A percentile compares a stretch with the other conserved stretches of the same genome.
phyloP scores from a whole-genome alignment of 495 filamentous ascomycete genomes.

The Penicillium paradoxum region DNA sequence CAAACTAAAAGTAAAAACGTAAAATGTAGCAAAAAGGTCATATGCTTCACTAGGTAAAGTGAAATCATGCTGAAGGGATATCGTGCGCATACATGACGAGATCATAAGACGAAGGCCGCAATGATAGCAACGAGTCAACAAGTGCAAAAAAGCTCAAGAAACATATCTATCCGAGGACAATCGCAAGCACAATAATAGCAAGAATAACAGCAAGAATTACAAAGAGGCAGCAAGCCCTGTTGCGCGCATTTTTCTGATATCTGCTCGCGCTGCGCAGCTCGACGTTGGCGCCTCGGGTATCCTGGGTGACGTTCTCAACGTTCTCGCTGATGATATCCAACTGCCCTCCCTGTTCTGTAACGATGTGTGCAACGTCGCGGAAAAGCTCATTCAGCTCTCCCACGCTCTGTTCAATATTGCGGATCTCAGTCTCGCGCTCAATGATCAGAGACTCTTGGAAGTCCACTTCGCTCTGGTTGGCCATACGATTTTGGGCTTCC shows the following conservation, averaged over 20 bases:
- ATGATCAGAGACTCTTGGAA: slow-evolving; percentile 95
- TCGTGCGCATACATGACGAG: slow-evolving; percentile 23
- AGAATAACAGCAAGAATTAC: slow-evolving; percentile 87
- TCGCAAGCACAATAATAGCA: slow-evolving; percentile 81
- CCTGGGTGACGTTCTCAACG: slow-evolving; percentile 70
- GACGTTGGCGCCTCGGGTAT: slow-evolving; percentile 76
- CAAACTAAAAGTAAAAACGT: slow-evolving; percentile 5
- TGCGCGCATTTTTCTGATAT: slow-evolving; percentile 90
- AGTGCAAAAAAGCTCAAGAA: neutral
- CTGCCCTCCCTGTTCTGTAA: slow-evolving; percentile 85
- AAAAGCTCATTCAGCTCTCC: slow-evolving; percentile 95
- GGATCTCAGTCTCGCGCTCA: slow-evolving; percentile 93
- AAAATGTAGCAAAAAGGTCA: slow-evolving; percentile 13
- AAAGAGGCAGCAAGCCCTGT: slow-evolving; percentile 87
- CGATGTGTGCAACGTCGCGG: slow-evolving; percentile 93
- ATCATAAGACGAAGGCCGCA: neutral
- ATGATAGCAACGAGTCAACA: slow-evolving; percentile 1
- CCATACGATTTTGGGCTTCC: slow-evolving; percentile 73
- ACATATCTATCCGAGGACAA: slow-evolving; percentile 54
- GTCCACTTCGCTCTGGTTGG: slow-evolving; percentile 91
- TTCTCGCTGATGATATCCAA: slow-evolving; percentile 87
- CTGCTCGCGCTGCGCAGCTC: slow-evolving; percentile 78
- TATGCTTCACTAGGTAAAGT: slow-evolving; percentile 12
- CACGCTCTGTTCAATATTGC: slow-evolving; percentile 93
- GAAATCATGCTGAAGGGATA: slow-evolving; percentile 28